These are phyloP conservation scores for Litchi chinensis DNA, from an alignment of 345 rosid species.

Conservation along the genomic window DNA sequence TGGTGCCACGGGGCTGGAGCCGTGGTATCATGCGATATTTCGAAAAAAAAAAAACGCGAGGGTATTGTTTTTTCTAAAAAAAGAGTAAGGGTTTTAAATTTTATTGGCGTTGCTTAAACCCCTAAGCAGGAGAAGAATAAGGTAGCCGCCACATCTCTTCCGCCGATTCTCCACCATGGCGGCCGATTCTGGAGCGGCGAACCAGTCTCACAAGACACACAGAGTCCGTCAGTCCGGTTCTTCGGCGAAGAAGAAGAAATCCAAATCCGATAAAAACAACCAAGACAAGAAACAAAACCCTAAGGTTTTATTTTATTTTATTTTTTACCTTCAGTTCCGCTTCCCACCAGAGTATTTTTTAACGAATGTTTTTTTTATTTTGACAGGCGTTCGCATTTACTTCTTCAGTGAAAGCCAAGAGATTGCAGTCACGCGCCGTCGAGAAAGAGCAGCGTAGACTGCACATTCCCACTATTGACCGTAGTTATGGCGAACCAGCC, in stretches of 20 bases:
- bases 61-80: too few species aligned
- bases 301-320: slow-evolving; percentile 41
- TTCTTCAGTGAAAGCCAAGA: slow-evolving; percentile 69
- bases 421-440: slow-evolving; percentile 58
- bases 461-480: slow-evolving; percentile 76
- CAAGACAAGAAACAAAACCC: slow-evolving; percentile 59
- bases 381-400: slow-evolving; percentile 67
- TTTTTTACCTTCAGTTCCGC: neutral
- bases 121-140: neutral
- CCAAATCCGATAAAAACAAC: slow-evolving; percentile 51
- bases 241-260: slow-evolving; percentile 59
- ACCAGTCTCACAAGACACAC: slow-evolving; percentile 70
- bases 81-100: too few species aligned
- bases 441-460: slow-evolving; percentile 89
- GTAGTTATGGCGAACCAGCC: slow-evolving; percentile 76
- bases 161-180: slow-evolving; percentile 43
- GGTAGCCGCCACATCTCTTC: neutral
- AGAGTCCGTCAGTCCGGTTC: slow-evolving; percentile 74
- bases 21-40: too few species aligned
- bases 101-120: neutral
- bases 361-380: neutral
- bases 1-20: too few species aligned
- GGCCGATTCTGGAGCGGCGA: slow-evolving; percentile 33
- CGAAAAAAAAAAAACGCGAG: too few species aligned
- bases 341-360: neutral